Evolutionary conservation across 768 basidiomycete genomes (phyloP).

Genomic region (Amanita subjunquillea): DNA sequence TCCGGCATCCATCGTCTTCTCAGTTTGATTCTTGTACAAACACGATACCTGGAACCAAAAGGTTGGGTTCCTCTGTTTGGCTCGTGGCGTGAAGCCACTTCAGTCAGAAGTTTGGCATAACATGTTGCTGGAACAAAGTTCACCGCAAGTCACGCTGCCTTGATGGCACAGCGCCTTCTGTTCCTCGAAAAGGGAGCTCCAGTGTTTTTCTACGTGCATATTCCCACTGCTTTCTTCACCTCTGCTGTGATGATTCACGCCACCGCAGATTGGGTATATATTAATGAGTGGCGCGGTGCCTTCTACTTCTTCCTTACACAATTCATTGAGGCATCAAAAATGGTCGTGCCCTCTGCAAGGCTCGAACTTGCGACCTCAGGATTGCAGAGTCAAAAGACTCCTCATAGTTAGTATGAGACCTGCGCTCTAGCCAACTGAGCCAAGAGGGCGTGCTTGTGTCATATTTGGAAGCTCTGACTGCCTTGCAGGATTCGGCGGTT

Average conservation of each 20-base stretch:
- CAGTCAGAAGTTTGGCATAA: conserved; percentile 31
- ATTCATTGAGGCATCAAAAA: no score
- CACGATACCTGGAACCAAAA: conserved; percentile 18
- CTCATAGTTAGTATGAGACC: conserved; percentile 22
- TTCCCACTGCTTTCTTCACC: conserved; percentile 23
- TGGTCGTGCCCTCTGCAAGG: conserved; percentile 7
- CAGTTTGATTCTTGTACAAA: conserved; percentile 15
- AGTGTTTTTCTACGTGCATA: conserved; percentile 18
- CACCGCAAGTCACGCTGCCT: conserved; percentile 14
- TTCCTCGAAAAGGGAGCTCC: conserved; percentile 15
- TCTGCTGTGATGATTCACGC: conserved; percentile 24
- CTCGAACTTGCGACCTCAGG: conserved; percentile 9
- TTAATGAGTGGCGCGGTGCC: conserved; percentile 8
- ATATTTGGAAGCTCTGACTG: no score
- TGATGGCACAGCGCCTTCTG: conserved; percentile 14
- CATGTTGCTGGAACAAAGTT: conserved; percentile 11
- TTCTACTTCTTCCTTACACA: conserved; percentile 11
- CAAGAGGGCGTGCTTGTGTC: conserved; percentile 16
- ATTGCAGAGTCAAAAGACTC: conserved; percentile 4
- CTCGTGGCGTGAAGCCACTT: conserved; percentile 20
- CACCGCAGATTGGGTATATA: conserved; percentile 19
- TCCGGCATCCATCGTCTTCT: conserved; percentile 6
- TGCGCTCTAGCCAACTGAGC: conserved; percentile 30
- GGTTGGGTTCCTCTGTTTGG: conserved; percentile 32
- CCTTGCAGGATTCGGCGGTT: no score